phyloP scores from a whole-genome alignment of 2,329 filamentous ascomycete species.

The Aspergillus sp. region DNA sequence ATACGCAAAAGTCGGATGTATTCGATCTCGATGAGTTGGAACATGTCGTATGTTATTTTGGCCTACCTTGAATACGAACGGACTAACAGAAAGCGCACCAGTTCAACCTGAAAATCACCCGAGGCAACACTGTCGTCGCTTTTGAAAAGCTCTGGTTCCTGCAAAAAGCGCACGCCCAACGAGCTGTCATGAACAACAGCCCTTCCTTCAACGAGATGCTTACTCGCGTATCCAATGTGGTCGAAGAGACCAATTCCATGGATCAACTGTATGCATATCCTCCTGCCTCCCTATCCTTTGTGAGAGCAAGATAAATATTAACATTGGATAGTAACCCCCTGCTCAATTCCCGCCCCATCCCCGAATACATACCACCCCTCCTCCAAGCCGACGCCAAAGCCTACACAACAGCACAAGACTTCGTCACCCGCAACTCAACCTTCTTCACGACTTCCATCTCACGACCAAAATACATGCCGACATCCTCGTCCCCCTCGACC shows the following conservation, averaged over 20 bases:
- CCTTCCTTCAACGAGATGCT: constrained; percentile 35
- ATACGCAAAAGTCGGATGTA: constrained; percentile 58
- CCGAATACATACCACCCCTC: constrained; percentile 44
- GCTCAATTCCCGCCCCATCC: constrained; percentile 28
- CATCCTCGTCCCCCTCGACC: constrained; percentile 9
- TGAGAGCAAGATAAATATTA: neutral
- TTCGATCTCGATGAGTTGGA: constrained; percentile 64
- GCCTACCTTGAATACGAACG: neutral
- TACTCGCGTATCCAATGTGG: constrained; percentile 22
- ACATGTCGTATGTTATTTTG: constrained; percentile 47
- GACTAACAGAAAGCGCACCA: constrained; percentile 29
- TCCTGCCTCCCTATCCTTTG: neutral
- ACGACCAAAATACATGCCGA: constrained; percentile 17
- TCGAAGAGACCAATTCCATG: constrained; percentile 14
- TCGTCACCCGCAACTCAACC: constrained; percentile 48
- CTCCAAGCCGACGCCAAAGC: constrained; percentile 49
- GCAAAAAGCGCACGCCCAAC: constrained; percentile 60
- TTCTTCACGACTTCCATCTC: constrained; percentile 45
- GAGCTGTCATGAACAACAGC: constrained; percentile 40
- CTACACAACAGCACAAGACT: constrained; percentile 49
- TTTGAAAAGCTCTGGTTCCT: constrained; percentile 72
- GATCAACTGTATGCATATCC: constrained; percentile 22
- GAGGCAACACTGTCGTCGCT: constrained; percentile 77
- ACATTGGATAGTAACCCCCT: constrained; percentile 16
- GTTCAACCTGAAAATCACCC: constrained; percentile 83